Percentiles rank a stretch among this genome's conserved stretches.
phyloP scores from a whole-genome alignment of 495 filamentous ascomycete species.

The Cercophora newfieldiana region DNA sequence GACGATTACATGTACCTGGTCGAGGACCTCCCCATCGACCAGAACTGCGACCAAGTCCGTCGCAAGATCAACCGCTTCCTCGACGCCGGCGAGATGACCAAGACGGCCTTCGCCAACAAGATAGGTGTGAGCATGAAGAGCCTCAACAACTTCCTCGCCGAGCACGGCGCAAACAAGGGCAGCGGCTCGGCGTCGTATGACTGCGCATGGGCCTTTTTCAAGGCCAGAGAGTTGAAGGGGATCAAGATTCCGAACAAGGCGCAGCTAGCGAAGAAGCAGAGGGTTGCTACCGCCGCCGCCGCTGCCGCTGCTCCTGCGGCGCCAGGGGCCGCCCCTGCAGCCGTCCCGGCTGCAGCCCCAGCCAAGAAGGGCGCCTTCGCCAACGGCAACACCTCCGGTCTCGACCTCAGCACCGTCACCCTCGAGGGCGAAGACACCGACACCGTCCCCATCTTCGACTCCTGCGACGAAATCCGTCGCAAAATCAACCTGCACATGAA shows the following conservation, averaged over 20 bases:
- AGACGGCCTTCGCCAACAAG: conserved; percentile 44
- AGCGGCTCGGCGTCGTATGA: conserved; percentile 26
- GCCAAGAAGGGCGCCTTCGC: background rate
- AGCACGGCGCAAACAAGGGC: conserved; percentile 37
- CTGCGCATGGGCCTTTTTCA: conserved; percentile 38
- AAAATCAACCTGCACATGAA: conserved; percentile 56
- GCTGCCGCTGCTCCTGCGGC: conserved; percentile 1
- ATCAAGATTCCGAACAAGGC: conserved; percentile 27
- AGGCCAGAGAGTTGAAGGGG: conserved; percentile 33
- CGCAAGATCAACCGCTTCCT: conserved; percentile 46
- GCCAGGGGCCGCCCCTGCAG: conserved; percentile 17
- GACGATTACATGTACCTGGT: conserved; percentile 24
- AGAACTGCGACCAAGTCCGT: conserved; percentile 43
- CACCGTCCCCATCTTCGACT: conserved; percentile 51
- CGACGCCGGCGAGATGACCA: conserved; percentile 49
- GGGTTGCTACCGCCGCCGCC: conserved; percentile 12
- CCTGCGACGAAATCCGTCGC: conserved; percentile 56
- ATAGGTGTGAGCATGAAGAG: conserved; percentile 39
- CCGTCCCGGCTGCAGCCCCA: conserved; percentile 4
- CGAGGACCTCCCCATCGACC: conserved; percentile 23
- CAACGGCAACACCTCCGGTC: conserved; percentile 12
- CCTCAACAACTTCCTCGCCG: conserved; percentile 40
- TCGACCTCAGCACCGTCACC: conserved; percentile 40
- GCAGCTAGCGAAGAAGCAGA: conserved; percentile 27
- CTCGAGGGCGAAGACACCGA: conserved; percentile 46